Conservation (phyloP, 2,329 filamentous ascomycete species). For the Colletotrichum lindemuthianum region DNA sequence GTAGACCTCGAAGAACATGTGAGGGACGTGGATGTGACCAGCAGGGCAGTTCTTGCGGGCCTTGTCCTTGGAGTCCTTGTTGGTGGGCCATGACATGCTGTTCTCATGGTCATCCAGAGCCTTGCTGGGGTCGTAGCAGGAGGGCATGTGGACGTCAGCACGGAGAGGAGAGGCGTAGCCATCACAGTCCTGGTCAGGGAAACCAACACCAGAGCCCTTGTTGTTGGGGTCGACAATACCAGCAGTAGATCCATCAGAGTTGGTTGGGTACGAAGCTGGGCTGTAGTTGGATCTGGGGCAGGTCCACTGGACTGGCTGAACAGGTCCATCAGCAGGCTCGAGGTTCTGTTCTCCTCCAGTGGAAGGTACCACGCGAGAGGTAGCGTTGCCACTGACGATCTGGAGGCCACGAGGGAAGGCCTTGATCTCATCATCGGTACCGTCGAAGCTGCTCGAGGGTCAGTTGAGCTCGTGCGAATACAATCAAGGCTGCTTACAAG, state of each 20-base stretch:
- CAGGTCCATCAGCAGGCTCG: slow-evolving; percentile 60
- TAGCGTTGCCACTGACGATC: slow-evolving; percentile 75
- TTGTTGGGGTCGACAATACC: slow-evolving; percentile 66
- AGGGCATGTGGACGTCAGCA: slow-evolving; percentile 76
- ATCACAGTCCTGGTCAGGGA: slow-evolving; percentile 77
- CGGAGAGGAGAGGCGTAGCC: slow-evolving; percentile 69
- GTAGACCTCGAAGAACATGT: slow-evolving; percentile 69
- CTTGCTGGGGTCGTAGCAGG: slow-evolving; percentile 75
- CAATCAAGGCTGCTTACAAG: slow-evolving; percentile 58
- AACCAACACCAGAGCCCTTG: slow-evolving; percentile 68
- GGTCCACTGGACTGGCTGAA: slow-evolving; percentile 68
- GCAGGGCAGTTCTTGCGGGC: slow-evolving; percentile 65
- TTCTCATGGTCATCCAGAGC: slow-evolving; percentile 68
- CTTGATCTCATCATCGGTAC: slow-evolving; percentile 71
- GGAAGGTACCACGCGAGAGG: slow-evolving; percentile 64
- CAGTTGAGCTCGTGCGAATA: slow-evolving; percentile 36
- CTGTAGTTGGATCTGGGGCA: slow-evolving; percentile 64
- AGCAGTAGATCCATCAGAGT: slow-evolving; percentile 64
- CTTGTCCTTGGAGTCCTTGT: slow-evolving; percentile 50
- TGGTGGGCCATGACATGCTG: slow-evolving; percentile 73
- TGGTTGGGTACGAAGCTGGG: slow-evolving; percentile 62
- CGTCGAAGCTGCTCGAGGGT: slow-evolving; percentile 61
- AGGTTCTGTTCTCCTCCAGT: slow-evolving; percentile 60
- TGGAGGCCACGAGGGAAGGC: slow-evolving; percentile 77
- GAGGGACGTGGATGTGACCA: slow-evolving; percentile 65